Evolutionary conservation across 768 basidiomycete species (phyloP), one percentile per base, ranked within the genome.

Genomic region (Hypholoma fasciculare): DNA sequence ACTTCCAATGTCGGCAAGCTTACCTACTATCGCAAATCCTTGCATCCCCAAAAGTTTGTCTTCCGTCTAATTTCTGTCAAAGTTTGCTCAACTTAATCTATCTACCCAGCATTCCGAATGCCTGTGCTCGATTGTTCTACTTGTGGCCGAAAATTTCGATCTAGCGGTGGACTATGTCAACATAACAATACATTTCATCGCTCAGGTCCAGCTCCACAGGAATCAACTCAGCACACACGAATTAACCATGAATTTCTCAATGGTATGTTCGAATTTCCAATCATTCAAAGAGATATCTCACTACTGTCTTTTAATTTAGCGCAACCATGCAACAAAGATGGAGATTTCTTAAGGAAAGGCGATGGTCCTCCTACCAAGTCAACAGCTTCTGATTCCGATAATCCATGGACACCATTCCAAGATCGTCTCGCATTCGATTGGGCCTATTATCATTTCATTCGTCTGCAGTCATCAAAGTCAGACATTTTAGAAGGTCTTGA

Each of bases 361-460:
- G 49, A 23, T 17, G 40, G 27, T 4, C 43, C 39, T 13, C 49
- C 38, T 27, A 4, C 14, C 16, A 51, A 36, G 17, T 19, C 54
- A 34, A 27, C 16, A 47, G 2, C 5, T 5, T 2, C 11, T 4
- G 47, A 56, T 26, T 23, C 49, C 1, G 54, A 48, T 9, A 69
- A 68, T 47, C 48, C 63, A 9, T 75, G 66, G 65, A 57, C 36
- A 13, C 72, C 72, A 44, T 74, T 73, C 47, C 5, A 56, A 19
- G 63, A 65, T 40, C 56, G 65, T 2, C 9, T 66, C 1, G 61
- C 61, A 2, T 75, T 74, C 49, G 67, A 74, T 23, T 71, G 54
- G 39, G 39, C 39, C 3, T 26, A 72, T 19, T 65, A 67, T 50
- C 63, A 67, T 34, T 73, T 64, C 52, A 61, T 67, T 11, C 37